phyloP scores from a whole-genome alignment of 163 green algal genomes.

The Coccomyxa subellipsoidea region DNA sequence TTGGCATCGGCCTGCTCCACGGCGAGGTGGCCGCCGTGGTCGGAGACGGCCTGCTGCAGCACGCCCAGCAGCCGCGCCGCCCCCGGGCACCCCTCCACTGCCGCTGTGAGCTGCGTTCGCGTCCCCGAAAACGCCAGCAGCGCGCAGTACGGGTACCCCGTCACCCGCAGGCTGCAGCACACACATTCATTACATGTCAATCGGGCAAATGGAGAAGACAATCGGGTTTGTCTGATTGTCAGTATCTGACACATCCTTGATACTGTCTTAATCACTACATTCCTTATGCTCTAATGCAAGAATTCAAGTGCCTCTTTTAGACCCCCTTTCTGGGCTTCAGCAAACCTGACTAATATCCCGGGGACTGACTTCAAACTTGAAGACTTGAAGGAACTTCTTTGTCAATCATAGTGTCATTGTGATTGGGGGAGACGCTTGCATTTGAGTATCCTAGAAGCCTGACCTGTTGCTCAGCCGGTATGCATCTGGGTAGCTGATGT shows the following conservation, averaged over 20 bases:
- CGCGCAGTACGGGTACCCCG: constrained; percentile 65
- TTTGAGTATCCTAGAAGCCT: too few relatives aligned
- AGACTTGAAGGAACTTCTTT: not conserved
- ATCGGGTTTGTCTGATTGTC: not conserved
- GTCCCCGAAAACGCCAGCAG: constrained; percentile 62
- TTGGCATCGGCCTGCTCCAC: constrained; percentile 51
- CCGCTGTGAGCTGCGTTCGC: not conserved
- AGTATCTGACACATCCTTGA: not conserved
- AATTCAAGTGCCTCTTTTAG: not conserved
- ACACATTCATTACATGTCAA: constrained; percentile 17
- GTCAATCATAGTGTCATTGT: not conserved
- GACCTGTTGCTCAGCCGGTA: constrained; percentile 42
- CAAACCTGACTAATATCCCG: too few relatives aligned
- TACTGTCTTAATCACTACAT: not conserved
- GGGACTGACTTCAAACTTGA: not conserved
- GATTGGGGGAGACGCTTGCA: too few relatives aligned
- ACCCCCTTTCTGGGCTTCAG: not conserved
- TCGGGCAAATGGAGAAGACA: not conserved
- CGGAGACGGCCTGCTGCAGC: constrained; percentile 43
- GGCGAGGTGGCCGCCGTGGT: constrained; percentile 53
- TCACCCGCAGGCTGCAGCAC: constrained; percentile 49
- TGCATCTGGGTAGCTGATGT: constrained; percentile 60
- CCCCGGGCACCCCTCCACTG: constrained; percentile 2
- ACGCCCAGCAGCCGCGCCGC: constrained; percentile 33
- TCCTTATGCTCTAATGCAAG: not conserved